Evolutionary conservation across 108 stramenopile species (phyloP), one percentile per base, ranked within the genome.

Genomic region (Licmophora abbreviata): DNA sequence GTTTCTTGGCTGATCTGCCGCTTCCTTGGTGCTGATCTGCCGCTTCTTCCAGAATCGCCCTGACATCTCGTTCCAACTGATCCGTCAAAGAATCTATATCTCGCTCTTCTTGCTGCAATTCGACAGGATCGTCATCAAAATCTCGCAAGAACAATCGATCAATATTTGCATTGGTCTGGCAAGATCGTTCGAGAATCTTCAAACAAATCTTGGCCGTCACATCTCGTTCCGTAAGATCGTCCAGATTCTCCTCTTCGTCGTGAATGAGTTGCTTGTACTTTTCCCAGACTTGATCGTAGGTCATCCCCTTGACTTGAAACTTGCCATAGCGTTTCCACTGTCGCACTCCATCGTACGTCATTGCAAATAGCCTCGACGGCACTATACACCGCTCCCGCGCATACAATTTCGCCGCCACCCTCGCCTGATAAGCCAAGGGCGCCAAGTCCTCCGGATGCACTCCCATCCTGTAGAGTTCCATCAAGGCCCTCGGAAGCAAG

Each of bases 231-330:
- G 83, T 78, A 25, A 76, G 44, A 15, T 76, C 69, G 26, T 67
- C 34, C 14, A 20, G 12, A 1, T 56, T 54, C 6, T 67, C 54
- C 26, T 76, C 55, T 29, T 86, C 82, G 26, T 48, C 27, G 45
- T 67, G 50, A 29, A 79, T 67, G 41, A 82, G 76, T 31, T 50
- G 58, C 58, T 92, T 81, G 50, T 97, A 97, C 71, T 97, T 97
- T 6, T 81, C 74, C 87, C 88, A 94, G 14, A 97, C 51, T 61
- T 95, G 93, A 23, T 86, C 81, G 71, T 94, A 97, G n/a, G 83
- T 71, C 92, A 93, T 88, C 2, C 96, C 96, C 26, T 63, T 41
- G 30, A 58, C 31, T 44, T 77, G 74, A 63, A 91, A 97, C 27
- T 71, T 75, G 0, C 96, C 96, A 57, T 92, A 93, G 12, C 69